phyloP scores from a whole-genome alignment of 1,139 yeast genomes.

The Lodderomyces parapsilosis region DNA sequence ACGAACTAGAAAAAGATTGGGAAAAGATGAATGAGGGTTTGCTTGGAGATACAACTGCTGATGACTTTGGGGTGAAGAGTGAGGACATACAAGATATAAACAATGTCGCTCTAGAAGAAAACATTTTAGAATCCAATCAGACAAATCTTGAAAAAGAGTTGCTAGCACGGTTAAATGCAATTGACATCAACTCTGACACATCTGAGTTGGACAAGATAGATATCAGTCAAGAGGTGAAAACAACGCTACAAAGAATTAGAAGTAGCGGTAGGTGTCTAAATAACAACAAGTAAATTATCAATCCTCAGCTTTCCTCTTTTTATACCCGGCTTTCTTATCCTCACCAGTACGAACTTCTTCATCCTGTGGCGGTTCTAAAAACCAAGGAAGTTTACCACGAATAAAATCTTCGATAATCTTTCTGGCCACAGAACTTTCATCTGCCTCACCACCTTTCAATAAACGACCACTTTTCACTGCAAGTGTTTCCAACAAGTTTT shows the following conservation, averaged over 20 bases:
- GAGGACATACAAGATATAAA: slow-evolving; percentile 62
- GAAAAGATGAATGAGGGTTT: slow-evolving; percentile 43
- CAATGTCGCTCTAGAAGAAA: slow-evolving; percentile 25
- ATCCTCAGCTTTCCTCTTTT: slow-evolving; percentile 48
- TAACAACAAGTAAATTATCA: too few relatives aligned
- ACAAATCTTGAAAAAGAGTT: slow-evolving; percentile 20
- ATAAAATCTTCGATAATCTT: slow-evolving; percentile 90
- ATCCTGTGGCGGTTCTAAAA: slow-evolving; percentile 86
- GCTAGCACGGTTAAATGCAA: slow-evolving; percentile 16
- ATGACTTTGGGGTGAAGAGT: slow-evolving; percentile 57
- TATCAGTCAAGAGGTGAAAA: slow-evolving; percentile 6
- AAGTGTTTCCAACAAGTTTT: slow-evolving; percentile 42
- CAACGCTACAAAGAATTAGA: not conserved
- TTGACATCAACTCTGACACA: slow-evolving; percentile 17
- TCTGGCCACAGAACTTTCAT: slow-evolving; percentile 90
- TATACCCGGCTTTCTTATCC: slow-evolving; percentile 54
- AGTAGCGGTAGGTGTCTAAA: not conserved
- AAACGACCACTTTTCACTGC: slow-evolving; percentile 93
- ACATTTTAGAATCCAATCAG: slow-evolving; percentile 22
- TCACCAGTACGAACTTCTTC: slow-evolving; percentile 46
- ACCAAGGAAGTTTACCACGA: slow-evolving; percentile 98
- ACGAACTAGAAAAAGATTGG: slow-evolving; percentile 49
- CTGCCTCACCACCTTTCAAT: slow-evolving; percentile 97
- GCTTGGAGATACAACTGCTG: slow-evolving; percentile 37
- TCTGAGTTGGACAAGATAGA: slow-evolving; percentile 31